Conservation (phyloP, 78 protist genomes). For the Chrysochromulina parva region DNA sequence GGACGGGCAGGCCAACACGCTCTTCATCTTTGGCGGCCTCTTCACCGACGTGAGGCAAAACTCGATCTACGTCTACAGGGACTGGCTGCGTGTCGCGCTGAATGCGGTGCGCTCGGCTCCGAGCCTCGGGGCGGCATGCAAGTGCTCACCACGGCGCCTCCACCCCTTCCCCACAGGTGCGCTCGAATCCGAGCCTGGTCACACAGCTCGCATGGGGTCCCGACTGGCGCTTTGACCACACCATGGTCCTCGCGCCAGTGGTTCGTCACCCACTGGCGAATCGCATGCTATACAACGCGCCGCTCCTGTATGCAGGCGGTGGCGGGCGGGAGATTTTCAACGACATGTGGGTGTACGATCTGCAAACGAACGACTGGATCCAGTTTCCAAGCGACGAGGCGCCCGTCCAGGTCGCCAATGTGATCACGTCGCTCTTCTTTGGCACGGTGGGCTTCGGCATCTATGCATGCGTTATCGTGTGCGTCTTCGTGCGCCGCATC, state of each 20-base stretch:
- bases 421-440: not conserved
- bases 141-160: too few species aligned
- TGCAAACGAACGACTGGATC: not conserved
- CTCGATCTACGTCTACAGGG: not conserved
- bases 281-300: not conserved
- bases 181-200: not conserved
- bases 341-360: not conserved
- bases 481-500: not conserved
- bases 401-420: not conserved
- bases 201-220: not conserved
- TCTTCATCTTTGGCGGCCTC: not conserved
- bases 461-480: not conserved
- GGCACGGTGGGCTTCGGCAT: not conserved
- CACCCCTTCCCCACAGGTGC: not conserved
- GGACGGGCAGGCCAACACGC: too few species aligned
- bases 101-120: too few species aligned
- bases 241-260: not conserved
- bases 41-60: not conserved
- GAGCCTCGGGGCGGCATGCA: not conserved
- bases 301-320: not conserved
- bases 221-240: not conserved
- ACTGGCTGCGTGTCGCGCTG: not conserved
- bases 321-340: not conserved
- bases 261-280: not conserved
- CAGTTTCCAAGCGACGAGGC: not conserved